These are phyloP conservation scores for Vanilla planifolia DNA, from an alignment of 106 monocot species.

Conservation along the genomic window DNA sequence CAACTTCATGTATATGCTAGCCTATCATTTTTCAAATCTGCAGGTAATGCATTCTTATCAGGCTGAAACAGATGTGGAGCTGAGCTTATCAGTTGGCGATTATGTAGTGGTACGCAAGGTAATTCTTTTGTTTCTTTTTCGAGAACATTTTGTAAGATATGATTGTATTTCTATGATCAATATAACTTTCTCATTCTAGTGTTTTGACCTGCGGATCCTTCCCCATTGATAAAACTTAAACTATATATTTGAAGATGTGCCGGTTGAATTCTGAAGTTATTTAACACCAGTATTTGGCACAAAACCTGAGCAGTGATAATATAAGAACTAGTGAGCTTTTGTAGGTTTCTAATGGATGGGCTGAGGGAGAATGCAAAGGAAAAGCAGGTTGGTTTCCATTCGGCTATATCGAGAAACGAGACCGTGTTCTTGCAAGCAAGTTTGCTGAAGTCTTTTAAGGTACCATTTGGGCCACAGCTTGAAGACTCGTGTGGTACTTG, in stretches of 20 bases:
- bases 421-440: slow-evolving; percentile 92
- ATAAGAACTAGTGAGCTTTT: too few species aligned
- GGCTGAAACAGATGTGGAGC: slow-evolving; percentile 83
- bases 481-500: too few species aligned
- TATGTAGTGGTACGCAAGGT: slow-evolving; percentile 87
- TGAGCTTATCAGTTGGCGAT: slow-evolving; percentile 65
- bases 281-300: too few species aligned
- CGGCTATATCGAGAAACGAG: slow-evolving; percentile 66
- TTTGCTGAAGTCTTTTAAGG: slow-evolving; percentile 20
- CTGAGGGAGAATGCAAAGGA: slow-evolving; percentile 93
- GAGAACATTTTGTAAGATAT: too few species aligned
- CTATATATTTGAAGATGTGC: too few species aligned
- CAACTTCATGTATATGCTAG: background rate
- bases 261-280: too few species aligned
- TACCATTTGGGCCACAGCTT: too few species aligned
- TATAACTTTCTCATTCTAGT: too few species aligned
- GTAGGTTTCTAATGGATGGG: slow-evolving; percentile 96
- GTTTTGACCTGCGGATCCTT: too few species aligned
- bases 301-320: too few species aligned
- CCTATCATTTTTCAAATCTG: background rate
- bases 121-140: background rate
- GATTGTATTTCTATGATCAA: too few species aligned
- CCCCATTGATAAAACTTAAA: too few species aligned
- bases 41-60: slow-evolving; percentile 76
- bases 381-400: slow-evolving; percentile 95